phyloP scores from a whole-genome alignment of 2,329 filamentous ascomycete genomes.

The Phyllosticta ampelicida region DNA sequence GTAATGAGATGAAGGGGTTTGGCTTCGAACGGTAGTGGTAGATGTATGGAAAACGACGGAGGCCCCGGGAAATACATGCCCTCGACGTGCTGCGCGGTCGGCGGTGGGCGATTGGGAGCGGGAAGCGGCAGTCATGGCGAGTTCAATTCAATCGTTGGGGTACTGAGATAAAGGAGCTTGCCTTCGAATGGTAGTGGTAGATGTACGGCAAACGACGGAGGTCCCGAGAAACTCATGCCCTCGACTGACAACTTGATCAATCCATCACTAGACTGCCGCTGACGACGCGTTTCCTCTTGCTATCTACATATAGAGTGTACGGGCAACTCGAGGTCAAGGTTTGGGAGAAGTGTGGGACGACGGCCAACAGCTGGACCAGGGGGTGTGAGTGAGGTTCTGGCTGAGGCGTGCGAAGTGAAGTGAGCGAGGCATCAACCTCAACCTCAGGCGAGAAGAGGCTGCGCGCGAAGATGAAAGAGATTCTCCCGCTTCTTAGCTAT shows the following conservation, averaged over 20 bases:
- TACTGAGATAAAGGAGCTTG: conserved; percentile 19
- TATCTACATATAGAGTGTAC: not conserved
- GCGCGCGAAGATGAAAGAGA: not conserved
- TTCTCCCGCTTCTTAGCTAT: no score
- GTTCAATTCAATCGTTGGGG: conserved; percentile 64
- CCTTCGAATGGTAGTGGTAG: not conserved
- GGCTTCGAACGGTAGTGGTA: not conserved
- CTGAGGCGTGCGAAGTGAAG: no score
- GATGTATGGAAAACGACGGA: not conserved
- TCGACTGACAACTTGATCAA: no score
- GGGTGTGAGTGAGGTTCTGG: not conserved
- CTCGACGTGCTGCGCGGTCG: no score
- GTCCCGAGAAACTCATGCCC: no score
- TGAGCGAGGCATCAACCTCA: not conserved
- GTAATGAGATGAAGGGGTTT: conserved; percentile 20
- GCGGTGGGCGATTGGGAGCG: conserved; percentile 62
- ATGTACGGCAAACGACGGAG: not conserved
- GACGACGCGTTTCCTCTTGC: not conserved
- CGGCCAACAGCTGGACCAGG: not conserved
- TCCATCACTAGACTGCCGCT: not conserved
- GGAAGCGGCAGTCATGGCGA: conserved; percentile 90
- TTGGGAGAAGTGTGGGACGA: not conserved
- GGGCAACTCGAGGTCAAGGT: not conserved
- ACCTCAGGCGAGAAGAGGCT: not conserved
- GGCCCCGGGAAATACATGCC: no score